Evolutionary conservation across 352 stramenopile genomes (phyloP), one percentile per base, ranked within the genome.

Genomic region (Pythium dissimile): DNA sequence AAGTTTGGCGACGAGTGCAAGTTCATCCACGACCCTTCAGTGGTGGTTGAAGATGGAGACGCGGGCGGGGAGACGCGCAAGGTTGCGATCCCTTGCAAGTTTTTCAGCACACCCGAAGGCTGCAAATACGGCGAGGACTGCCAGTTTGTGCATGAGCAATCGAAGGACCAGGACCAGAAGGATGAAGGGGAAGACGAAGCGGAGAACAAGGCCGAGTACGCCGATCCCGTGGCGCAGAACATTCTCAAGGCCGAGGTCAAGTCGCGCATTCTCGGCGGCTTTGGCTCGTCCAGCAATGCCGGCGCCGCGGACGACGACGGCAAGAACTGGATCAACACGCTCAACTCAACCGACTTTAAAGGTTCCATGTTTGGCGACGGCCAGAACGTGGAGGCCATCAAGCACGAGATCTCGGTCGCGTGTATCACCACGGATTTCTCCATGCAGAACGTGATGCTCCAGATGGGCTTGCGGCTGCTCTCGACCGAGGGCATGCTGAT

Each of bases 361-460:
- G 49, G 63, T 11, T 92, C 82, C 30, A 85, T 86, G 27, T 95
- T 93, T 59, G 86, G 84, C 23, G 79, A 91, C 35, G 72, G 70
- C 31, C 80, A 89, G 48, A 73, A 75, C 28, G 58, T 88, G 0
- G 79, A 94, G 31, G 68, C 76, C 16, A 80, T 92, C 27, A 62
- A 65, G 38, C 54, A 77, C 20, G 74, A 70, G 1, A 64, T 91
- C 28, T 26, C 71, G 11, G 77, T 89, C 12, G 84, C 77, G 23
- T 95, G 86, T 64, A 92, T 94, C 59, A 95, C 86, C 8, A 95
- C 86, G 42, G 86, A 95, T 73, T 95, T 86, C 47, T 92, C 83
- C 18, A 95, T 95, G 85, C 85, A 95, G 72, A 95, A 95, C 64
- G 85, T 93, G 32, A 75, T 93, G 80, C 67, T 95, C n/a, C 85